Conservation (phyloP, 768 basidiomycete genomes). For the Rhodosporidiobolus sp. region DNA sequence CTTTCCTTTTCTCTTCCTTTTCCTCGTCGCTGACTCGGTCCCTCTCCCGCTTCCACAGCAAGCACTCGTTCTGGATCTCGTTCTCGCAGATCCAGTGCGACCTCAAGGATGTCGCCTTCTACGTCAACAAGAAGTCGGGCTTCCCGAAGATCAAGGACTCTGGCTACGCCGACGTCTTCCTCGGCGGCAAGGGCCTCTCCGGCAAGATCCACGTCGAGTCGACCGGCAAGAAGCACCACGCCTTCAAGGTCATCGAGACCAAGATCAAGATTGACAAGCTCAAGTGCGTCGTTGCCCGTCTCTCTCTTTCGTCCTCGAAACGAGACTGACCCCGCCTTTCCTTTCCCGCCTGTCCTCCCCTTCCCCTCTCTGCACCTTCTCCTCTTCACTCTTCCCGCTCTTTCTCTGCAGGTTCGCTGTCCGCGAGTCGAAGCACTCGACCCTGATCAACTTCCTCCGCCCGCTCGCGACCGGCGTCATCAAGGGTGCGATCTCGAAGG, state of each 20-base stretch:
- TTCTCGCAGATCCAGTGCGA: constrained; percentile 87
- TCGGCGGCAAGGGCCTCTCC: constrained; percentile 77
- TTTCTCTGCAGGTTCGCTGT: no score
- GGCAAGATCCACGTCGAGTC: constrained; percentile 54
- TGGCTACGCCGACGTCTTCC: constrained; percentile 77
- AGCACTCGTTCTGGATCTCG: constrained; percentile 71
- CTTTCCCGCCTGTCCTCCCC: no score
- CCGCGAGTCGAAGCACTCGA: constrained; percentile 84
- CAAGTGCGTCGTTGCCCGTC: no score
- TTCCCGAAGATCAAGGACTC: constrained; percentile 67
- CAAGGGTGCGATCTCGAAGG: constrained; percentile 69
- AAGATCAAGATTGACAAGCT: constrained; percentile 78
- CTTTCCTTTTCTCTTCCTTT: not conserved
- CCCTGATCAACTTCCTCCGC: constrained; percentile 77
- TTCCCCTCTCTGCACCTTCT: no score
- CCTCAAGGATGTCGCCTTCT: constrained; percentile 86
- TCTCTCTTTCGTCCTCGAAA: no score
- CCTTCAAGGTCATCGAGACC: constrained; percentile 50
- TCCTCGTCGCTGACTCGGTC: not conserved
- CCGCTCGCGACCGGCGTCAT: constrained; percentile 60
- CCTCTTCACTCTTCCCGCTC: no score
- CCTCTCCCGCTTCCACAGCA: constrained; percentile 28
- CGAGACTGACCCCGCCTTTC: no score
- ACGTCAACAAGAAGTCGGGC: constrained; percentile 45
- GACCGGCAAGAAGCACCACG: constrained; percentile 48